Evolutionary conservation across 768 basidiomycete genomes (phyloP), one percentile per base, ranked within the genome.

Genomic region (Rhizopogon vinicolor): DNA sequence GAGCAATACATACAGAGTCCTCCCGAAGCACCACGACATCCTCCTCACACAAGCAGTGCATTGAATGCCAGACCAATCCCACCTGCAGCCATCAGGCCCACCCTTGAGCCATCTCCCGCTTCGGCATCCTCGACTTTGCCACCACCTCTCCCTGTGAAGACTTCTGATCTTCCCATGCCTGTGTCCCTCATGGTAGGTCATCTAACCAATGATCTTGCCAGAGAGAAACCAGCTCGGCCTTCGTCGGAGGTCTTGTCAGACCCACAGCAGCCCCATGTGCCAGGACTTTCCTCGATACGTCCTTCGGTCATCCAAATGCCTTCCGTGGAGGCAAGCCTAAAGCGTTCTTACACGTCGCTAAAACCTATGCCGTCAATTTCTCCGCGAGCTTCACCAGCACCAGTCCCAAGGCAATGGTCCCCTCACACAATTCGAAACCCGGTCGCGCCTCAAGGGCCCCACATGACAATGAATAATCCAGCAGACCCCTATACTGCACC

Each of bases 241-340:
- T 52, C 65, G 9, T 52, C 65, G 19, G 60, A 56, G 14, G 31
- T 35, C 19, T 5, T 14, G 22, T 7, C 42, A 18, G 19, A 14
- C 19, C 28, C 8, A 13, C 35, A 51, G 14, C 48, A 55, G 19
- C 19, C 19, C 1, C 31, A 33, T 33, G 31, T 33, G 6, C 22
- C 25, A 19, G 8, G 67, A 62, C 68, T 57, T 67, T 14, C 73
- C 70, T 54, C 78, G 77, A 78, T 76, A 78, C 28, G 76, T 77
- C 56, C 62, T 73, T 19, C 76, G 77, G 48, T 78, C 77, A 31
- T 44, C 77, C 64, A 70, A 56, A 25, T 61, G 43, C 54, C 37
- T 60, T 55, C 66, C 57, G 33, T 60, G 56, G 40, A 59, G 51
- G 16, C 58, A 33, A 50, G 52, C 14, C 56, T 57, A 58, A 58